Base-by-base conservation (phyloP, 1,139 yeast genomes). In the Lodderomyces metapsilosis region DNA sequence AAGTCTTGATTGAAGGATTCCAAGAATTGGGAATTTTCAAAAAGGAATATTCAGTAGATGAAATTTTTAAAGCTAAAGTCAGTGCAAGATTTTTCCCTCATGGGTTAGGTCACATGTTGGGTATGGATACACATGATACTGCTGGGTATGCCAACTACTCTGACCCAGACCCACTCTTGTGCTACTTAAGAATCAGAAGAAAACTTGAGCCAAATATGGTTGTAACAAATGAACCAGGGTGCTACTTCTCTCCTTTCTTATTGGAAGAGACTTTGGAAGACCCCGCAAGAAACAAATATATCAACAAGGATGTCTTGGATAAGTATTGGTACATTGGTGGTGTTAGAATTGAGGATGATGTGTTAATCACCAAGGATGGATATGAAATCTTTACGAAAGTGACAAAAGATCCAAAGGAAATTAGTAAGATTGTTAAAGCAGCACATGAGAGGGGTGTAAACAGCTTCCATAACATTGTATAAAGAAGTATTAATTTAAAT, bases 101-200 rank as follows among this genome's bases (percentile, higher is more conserved):
- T 57, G 98, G 98, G 0, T 68, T 92, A 48, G 98, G 98, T 10
- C 98, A 92, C 58, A 70, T 88, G 56, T 66, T 92, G 40, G 98
- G 98, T 25, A 76, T 92, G 84, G 97, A 91, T 59, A 88, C 96
- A 9, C 98, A 92, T 62, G 98, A 92, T 62, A 95, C 88, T 38
- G 98, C 88, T 36, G 98, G 98, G 2, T 59, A 73, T 47, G 82
- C 98, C 17, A 82, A 92, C 62, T 89, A 89, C 60, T 79, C 81
- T 2, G 98, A 92, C 58, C 76, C 85, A 4, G 82, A 92, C 58
- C 84, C 86, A 27, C 72, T 84, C 63, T 74, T 88, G 54, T 68
- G 76, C 46, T 88, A 87, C 60, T 76, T 92, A 57, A 80, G 98
- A 61, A 66, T 92, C 46, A 79, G 98, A 57, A 79, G 98, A 57